Base-by-base conservation (phyloP, 2,329 filamentous ascomycete genomes). In the Helotiales sp. region DNA sequence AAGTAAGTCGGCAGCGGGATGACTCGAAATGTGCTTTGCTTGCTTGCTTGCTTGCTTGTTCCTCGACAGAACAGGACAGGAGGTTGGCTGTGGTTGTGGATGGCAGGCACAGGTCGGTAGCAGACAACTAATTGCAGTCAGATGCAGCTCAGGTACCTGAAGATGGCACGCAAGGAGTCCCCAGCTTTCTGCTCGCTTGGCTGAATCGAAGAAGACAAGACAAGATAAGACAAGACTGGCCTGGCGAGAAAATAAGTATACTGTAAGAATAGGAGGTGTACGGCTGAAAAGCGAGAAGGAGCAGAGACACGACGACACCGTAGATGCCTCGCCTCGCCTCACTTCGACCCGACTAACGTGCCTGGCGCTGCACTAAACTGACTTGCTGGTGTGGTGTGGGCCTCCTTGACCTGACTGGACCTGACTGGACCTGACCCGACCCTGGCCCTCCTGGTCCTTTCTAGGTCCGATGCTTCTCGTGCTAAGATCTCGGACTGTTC, bases 161-260 rank as follows among this genome's bases (percentile, higher is more conserved):
- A 22, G 40, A 40, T 40, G 54, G 54, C 30, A 57, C 54, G 54
- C 54, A 57, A 57, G 54, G 54, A n/a, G 20, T 57, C 11, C 54
- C 54, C 54, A 37, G 54, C 54, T 57, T 8, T 3, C 11, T 37
- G 30, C 54, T 57, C 54, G 32, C 32, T 57, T 34, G 54, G 28
- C n/a, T 34, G 52, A n/a, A 15, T 17, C n/a, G 8, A 30, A 13
- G 30, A 20, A 13, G 52, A 13, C 30, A 8, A 15, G 24, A 15
- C 13, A 20, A 13, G 52, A 13, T 30, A 8, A 15, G 24, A 15
- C 13, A 24, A 17, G 30, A 32, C n/a, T 30, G 28, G n/a, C 5
- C 30, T 22, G 52, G 13, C 20, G 52, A 34, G n/a, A 3, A n/a
- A n/a, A n/a, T n/a, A n/a, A n/a, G n/a, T n/a, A n/a, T n/a, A n/a